These are phyloP conservation scores for Arachnomyces sp. DNA, from an alignment of 2,329 filamentous ascomycete genomes.

Conservation along the genomic window DNA sequence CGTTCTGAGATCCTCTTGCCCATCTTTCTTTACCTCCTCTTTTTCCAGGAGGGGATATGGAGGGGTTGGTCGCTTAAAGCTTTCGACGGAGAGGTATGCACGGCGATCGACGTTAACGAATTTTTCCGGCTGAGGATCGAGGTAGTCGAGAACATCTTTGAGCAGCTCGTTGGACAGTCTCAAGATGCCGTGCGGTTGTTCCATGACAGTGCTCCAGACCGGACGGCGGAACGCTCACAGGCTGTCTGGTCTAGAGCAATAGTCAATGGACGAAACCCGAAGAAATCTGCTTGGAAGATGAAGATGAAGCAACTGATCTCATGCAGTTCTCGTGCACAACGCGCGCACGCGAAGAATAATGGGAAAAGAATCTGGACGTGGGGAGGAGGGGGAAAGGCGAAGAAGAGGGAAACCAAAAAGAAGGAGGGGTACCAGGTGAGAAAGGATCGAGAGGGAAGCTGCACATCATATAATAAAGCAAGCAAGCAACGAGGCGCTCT, in stretches of 20 bases:
- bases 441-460: too few species aligned
- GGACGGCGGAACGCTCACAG: too few species aligned
- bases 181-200: constrained; percentile 14
- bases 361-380: neutral
- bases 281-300: neutral
- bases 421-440: neutral
- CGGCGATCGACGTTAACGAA: constrained; percentile 44
- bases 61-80: constrained; percentile 41
- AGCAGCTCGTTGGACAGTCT: constrained; percentile 42
- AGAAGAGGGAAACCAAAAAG: constrained; percentile 1
- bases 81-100: constrained; percentile 49
- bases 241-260: neutral
- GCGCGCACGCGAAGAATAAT: neutral
- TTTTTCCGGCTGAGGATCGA: constrained; percentile 47
- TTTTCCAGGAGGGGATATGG: constrained; percentile 15
- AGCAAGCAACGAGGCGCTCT: too few species aligned
- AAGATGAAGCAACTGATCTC: neutral
- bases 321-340: neutral
- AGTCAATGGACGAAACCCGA: neutral
- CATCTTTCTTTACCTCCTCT: constrained; percentile 8
- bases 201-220: constrained; percentile 9
- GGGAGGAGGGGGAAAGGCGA: neutral
- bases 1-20: constrained; percentile 11
- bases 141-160: constrained; percentile 44
- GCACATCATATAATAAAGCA: too few species aligned